Conservation (phyloP, 495 filamentous ascomycete genomes). For the Aspergillus campestris region DNA sequence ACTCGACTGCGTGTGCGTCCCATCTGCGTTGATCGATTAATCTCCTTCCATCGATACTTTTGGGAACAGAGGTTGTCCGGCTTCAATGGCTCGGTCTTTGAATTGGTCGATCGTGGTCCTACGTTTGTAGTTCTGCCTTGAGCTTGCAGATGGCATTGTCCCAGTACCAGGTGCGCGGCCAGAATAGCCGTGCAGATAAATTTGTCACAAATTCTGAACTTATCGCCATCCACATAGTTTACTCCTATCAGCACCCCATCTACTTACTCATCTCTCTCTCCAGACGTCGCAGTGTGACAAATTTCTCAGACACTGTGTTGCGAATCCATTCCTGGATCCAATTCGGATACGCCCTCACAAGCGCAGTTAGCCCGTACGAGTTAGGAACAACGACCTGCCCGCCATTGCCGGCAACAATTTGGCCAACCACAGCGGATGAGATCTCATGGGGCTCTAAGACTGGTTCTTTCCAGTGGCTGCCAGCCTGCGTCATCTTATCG, state of each 20-base stretch:
- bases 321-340: background rate
- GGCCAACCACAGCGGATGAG: constrained; percentile 2
- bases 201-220: no score
- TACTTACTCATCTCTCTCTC: background rate
- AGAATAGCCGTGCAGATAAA: no score
- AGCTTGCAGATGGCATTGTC: background rate
- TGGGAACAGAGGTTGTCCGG: constrained; percentile 12
- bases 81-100: constrained; percentile 20
- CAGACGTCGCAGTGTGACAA: background rate
- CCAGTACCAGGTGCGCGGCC: background rate
- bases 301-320: background rate
- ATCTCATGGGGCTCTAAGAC: constrained; percentile 2
- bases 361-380: background rate
- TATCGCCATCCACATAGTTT: no score
- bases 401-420: constrained; percentile 1
- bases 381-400: constrained; percentile 7
- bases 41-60: constrained; percentile 11
- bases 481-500: background rate
- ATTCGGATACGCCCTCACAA: background rate
- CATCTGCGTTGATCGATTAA: constrained; percentile 14
- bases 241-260: background rate
- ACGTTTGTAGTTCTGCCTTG: background rate
- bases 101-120: constrained; percentile 16
- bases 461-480: background rate
- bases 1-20: constrained; percentile 17